Conservation (phyloP, 306 rosid genomes). For the Pterocarpus macrocarpus region DNA sequence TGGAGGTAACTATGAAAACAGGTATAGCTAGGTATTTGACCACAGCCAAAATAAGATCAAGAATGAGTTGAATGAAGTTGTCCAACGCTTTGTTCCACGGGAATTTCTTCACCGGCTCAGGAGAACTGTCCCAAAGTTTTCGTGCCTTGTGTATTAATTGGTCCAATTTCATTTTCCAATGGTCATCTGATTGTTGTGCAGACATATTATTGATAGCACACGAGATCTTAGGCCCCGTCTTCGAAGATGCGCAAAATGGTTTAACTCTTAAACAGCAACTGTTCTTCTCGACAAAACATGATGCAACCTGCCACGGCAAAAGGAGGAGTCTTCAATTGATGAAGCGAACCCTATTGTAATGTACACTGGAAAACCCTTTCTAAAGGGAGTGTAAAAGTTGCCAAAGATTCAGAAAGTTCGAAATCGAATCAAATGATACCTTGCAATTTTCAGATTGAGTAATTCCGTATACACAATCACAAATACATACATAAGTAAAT, state of each 20-base stretch:
- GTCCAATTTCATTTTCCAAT: slow-evolving; percentile 55
- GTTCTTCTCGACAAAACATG: slow-evolving; percentile 40
- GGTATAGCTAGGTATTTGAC: slow-evolving; percentile 78
- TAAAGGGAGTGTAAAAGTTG: background rate
- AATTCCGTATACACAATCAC: background rate
- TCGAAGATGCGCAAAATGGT: slow-evolving; percentile 48
- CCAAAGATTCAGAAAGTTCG: slow-evolving; percentile 16
- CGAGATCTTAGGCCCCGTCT: slow-evolving; percentile 46
- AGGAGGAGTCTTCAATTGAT: background rate
- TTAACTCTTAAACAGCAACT: slow-evolving; percentile 47
- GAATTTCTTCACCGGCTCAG: slow-evolving; percentile 82
- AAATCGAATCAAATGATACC: slow-evolving; percentile 38
- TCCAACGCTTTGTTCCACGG: slow-evolving; percentile 78
- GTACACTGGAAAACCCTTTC: background rate
- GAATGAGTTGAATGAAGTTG: slow-evolving; percentile 74
- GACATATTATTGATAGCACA: slow-evolving; percentile 75
- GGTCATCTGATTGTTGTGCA: slow-evolving; percentile 71
- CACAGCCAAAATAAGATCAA: slow-evolving; percentile 74
- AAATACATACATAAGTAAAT: background rate
- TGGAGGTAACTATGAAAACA: slow-evolving; percentile 67
- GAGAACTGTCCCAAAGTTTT: slow-evolving; percentile 81
- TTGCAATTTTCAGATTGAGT: slow-evolving; percentile 27
- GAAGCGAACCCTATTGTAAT: slow-evolving; percentile 10
- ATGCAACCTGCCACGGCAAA: slow-evolving; percentile 48
- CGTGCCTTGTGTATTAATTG: slow-evolving; percentile 55